Evolutionary conservation across 768 basidiomycete genomes (phyloP).

Genomic region (Amanita jacksonii): DNA sequence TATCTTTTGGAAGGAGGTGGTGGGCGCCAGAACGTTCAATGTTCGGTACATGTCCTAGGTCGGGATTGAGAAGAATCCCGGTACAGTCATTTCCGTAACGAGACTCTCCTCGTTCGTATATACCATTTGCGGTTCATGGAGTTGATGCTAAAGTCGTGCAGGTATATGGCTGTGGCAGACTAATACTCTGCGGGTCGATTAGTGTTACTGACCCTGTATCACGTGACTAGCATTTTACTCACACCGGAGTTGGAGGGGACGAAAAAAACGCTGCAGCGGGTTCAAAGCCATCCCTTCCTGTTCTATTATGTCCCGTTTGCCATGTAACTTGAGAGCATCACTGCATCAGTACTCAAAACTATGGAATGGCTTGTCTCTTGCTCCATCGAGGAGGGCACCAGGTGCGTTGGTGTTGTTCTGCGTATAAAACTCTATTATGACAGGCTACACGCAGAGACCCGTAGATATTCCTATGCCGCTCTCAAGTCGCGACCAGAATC

Average conservation of each 20-base stretch:
- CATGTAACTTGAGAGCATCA: constrained; percentile 19
- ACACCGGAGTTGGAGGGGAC: neutral
- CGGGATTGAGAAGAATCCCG: too few species aligned
- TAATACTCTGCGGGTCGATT: too few species aligned
- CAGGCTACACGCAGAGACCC: constrained; percentile 12
- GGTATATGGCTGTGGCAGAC: too few species aligned
- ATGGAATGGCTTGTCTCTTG: constrained; percentile 9
- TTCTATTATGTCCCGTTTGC: constrained; percentile 20
- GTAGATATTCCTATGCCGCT: constrained; percentile 20
- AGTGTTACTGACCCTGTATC: neutral
- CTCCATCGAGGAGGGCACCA: constrained; percentile 11
- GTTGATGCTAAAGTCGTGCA: too few species aligned
- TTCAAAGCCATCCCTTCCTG: neutral
- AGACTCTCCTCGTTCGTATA: neutral
- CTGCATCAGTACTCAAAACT: constrained; percentile 12
- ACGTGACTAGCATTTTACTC: constrained; percentile 2
- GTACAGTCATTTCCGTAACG: too few species aligned
- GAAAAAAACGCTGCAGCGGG: neutral
- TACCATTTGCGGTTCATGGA: neutral
- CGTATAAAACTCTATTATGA: neutral
- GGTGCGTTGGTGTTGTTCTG: constrained; percentile 5
- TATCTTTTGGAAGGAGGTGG: neutral
- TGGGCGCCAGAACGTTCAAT: too few species aligned
- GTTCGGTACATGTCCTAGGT: too few species aligned
- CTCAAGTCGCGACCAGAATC: constrained; percentile 16